These are phyloP conservation scores for Evernia prunastri DNA, from an alignment of 495 filamentous ascomycete genomes.

Conservation along the genomic window DNA sequence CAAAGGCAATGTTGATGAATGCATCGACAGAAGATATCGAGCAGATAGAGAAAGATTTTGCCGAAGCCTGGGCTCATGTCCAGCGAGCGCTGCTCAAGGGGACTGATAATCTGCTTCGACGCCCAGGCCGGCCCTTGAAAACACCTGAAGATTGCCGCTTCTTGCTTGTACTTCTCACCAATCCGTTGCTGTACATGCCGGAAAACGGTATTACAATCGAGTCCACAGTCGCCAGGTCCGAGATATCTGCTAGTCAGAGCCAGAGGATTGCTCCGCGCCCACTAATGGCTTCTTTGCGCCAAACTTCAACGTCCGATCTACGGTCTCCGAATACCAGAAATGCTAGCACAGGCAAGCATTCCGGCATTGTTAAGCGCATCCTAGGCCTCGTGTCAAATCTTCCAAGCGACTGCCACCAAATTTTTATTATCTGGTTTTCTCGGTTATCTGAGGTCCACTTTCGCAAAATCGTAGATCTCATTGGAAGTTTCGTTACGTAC, in stretches of 20 bases:
- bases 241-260: background rate
- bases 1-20: background rate
- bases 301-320: background rate
- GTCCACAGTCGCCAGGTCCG: constrained; percentile 1
- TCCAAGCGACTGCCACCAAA: constrained; percentile 68
- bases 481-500: constrained; percentile 76
- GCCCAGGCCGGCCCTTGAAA: constrained; percentile 65
- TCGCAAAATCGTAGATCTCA: constrained; percentile 64
- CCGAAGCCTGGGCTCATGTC: constrained; percentile 61
- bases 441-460: constrained; percentile 64
- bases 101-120: constrained; percentile 76
- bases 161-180: constrained; percentile 75
- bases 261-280: background rate
- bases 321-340: constrained; percentile 13
- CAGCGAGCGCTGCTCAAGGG: constrained; percentile 71
- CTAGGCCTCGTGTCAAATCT: constrained; percentile 73
- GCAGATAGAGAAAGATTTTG: constrained; percentile 30
- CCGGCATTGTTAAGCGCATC: constrained; percentile 82
- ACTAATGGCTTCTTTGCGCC: background rate
- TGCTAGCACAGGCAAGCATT: constrained; percentile 45
- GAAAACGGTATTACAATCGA: constrained; percentile 19
- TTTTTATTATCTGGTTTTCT: constrained; percentile 80
- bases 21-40: constrained; percentile 18
- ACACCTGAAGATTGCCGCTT: constrained; percentile 70
- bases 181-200: constrained; percentile 61